These are phyloP conservation scores for Danielia reshetovae DNA, from an alignment of 805 yeast species.

Conservation along the genomic window DNA sequence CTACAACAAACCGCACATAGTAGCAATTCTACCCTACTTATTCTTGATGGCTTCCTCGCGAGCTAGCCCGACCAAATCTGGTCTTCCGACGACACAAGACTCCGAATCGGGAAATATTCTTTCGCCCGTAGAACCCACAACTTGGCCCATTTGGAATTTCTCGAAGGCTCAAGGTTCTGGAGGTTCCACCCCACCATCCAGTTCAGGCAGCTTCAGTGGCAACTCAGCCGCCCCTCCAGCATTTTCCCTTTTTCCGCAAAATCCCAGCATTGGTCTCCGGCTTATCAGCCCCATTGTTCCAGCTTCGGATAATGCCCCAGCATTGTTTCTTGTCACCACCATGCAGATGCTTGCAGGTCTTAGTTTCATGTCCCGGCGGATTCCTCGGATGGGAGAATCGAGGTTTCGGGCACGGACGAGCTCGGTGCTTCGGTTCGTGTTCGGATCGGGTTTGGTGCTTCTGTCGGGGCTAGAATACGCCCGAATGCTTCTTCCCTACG, in stretches of 20 bases:
- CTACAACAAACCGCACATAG: no score
- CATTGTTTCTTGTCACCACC: constrained; percentile 49
- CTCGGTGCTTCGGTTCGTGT: constrained; percentile 6
- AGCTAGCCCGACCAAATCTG: no score
- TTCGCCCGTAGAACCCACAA: no score
- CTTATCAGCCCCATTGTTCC: constrained; percentile 74
- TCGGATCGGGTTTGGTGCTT: constrained; percentile 38
- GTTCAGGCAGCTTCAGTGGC: not conserved
- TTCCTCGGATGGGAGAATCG: constrained; percentile 11
- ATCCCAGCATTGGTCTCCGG: constrained; percentile 57
- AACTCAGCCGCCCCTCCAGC: not conserved
- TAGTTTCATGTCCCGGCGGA: constrained; percentile 10
- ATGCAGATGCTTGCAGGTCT: constrained; percentile 52
- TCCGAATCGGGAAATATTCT: no score
- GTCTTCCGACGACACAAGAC: no score
- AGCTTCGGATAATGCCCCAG: constrained; percentile 59
- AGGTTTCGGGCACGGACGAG: constrained; percentile 6
- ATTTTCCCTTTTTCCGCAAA: constrained; percentile 10
- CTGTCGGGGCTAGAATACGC: constrained; percentile 55
- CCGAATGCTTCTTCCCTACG: constrained; percentile 45
- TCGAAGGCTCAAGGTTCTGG: not conserved
- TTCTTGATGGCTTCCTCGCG: no score
- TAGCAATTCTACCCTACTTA: no score
- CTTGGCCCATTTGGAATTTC: not conserved
- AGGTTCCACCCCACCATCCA: not conserved